Evolutionary conservation across 2,329 filamentous ascomycete genomes (phyloP), one percentile per base, ranked within the genome.

Genomic region (Calonectria honghensis): DNA sequence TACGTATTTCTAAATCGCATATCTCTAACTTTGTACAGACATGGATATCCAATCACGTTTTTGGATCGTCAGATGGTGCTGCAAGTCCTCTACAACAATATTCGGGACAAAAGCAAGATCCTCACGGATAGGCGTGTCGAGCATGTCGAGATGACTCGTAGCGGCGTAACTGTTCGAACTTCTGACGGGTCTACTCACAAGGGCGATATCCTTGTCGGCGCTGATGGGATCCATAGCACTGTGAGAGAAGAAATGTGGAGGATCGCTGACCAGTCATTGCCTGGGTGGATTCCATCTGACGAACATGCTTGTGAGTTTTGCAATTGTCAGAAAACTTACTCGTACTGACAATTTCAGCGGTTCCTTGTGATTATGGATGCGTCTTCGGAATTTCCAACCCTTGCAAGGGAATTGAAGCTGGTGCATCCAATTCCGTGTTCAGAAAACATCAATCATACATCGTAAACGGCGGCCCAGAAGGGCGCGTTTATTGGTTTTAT

Each of bases 171-270:
- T 1, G 67, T 74, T 0, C 6, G 4, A 24, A 66, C 16, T n/a
- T 6, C 52, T 20, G 3, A 73, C 52, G 54, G 68, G 27, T 69
- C 75, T 6, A 54, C 73, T 0, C 83, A 83, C 48, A 50, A 75
- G 0, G 86, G 85, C 0, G 79, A 83, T 24, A 75, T 88, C 0
- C 76, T 88, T 0, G 79, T 87, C 0, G 85, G 86, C 0, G 83
- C 84, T 0, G 86, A 88, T 59, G 86, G 87, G 1, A 81, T 88
- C 24, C 82, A 86, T 70, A 88, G 86, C 75, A 76, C 73, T 0
- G 79, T 86, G 1, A 78, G 87, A 7, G 57, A 75, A 5, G 82
- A 85, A 37, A 83, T 83, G 82, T 74, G 74, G 74, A 75, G 64
- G n/a, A 31, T 79, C 0, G 76, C 68, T 0, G 73, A 73, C 0